Conservation (phyloP, 106 monocot genomes). For the Cymbidium sinense region DNA sequence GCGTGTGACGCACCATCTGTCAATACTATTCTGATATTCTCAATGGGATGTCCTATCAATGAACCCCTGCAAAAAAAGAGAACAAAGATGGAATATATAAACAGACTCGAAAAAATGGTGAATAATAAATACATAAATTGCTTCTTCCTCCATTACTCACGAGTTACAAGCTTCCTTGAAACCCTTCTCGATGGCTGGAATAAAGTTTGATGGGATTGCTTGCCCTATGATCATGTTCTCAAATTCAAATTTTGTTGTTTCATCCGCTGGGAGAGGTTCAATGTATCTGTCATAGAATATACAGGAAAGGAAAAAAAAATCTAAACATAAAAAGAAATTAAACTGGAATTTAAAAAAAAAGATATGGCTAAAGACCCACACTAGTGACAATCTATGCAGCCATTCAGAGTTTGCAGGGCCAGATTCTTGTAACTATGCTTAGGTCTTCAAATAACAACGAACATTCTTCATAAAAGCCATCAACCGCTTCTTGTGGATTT, state of each 20-base stretch:
- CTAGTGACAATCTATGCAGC: neutral
- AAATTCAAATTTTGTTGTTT: conserved; percentile 85
- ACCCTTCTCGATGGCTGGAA: conserved; percentile 95
- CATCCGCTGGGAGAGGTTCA: conserved; percentile 76
- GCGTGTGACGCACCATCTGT: conserved; percentile 92
- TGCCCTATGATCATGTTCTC: conserved; percentile 93
- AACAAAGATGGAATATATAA: conserved; percentile 5
- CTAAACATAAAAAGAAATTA: neutral
- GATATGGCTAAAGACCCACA: neutral
- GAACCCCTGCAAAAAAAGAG: conserved; percentile 50
- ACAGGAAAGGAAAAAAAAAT: neutral
- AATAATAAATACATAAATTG: neutral
- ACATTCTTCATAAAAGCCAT: too few species aligned
- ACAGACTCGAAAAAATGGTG: neutral
- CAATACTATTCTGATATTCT: conserved; percentile 78
- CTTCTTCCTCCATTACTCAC: conserved; percentile 26
- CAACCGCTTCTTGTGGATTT: too few species aligned
- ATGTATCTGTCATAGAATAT: conserved; percentile 44
- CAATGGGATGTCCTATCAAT: conserved; percentile 91
- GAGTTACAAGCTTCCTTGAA: conserved; percentile 94
- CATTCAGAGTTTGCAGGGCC: too few species aligned
- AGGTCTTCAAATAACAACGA: too few species aligned
- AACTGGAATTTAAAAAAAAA: neutral
- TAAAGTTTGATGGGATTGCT: conserved; percentile 73
- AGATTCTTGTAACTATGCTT: too few species aligned